Evolutionary conservation across 352 stramenopile species (phyloP), one percentile per base, ranked within the genome.

Genomic region (Blastocystis sp.): DNA sequence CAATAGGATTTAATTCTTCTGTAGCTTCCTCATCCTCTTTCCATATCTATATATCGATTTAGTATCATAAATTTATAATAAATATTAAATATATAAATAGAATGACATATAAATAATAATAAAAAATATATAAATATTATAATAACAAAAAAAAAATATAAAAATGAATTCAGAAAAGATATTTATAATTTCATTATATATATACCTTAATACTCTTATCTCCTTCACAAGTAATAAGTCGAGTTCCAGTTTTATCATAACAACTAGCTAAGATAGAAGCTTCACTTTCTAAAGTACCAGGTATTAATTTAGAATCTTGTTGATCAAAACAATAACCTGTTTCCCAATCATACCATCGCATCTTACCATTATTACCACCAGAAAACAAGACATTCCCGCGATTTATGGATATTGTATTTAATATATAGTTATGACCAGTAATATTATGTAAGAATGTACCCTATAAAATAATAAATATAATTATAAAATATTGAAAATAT

Each of bases 151-250:
- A 31, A 65, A 66, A 55, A 59, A 19, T 19, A 65, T 18, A 28
- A 65, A 65, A 32, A 65, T 65, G 18, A 24, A 66, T 5, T 45
- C 56, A 24, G 66, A 65, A 27, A 45, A 49, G 28, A 65, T 65
- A 21, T 65, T 66, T 25, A 80, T 93, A 0, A 88, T 86, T 2
- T 82, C 73, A 11, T 78, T 70, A 66, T 96, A 86, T 86, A 87
- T 88, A 97, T 59, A 98, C 89, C 65, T 98, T 98, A 69, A 99
- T 94, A 1, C 84, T 94, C 74, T 99, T 99, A 74, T 99, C 92
- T 0, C 88, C 90, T 70, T 97, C 91, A 55, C 86, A 91, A 13
- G 89, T 97, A 66, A 98, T 91, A 21, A 98, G 78, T 19, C 92
- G 80, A 41, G 84, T 95, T 32, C 91, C 91, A 2, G 88, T 96